Evolutionary conservation across 495 filamentous ascomycete species (phyloP).

Genomic region (Clavariopsis aquatica): DNA sequence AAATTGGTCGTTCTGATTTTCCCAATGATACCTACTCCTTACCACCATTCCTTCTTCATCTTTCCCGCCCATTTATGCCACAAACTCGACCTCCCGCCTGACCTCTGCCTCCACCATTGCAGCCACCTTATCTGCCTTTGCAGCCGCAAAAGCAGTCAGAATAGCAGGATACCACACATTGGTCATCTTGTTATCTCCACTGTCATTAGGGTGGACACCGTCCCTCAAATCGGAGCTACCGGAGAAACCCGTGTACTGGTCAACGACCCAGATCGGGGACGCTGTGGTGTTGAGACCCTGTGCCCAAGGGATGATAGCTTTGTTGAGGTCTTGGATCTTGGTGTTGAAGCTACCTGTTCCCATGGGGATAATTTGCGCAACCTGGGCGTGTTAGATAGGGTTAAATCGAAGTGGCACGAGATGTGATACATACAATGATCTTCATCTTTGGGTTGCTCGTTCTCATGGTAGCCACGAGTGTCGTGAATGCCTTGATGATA

Average conservation of each 20-base stretch:
- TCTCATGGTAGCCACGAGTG: slow-evolving; percentile 51
- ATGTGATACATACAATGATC: slow-evolving; percentile 53
- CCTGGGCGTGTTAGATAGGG: slow-evolving; percentile 39
- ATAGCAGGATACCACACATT: slow-evolving; percentile 51
- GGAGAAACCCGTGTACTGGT: slow-evolving; percentile 52
- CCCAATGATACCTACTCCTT: no score
- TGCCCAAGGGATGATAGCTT: slow-evolving; percentile 53
- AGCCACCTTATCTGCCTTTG: slow-evolving; percentile 11
- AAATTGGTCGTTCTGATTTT: no score
- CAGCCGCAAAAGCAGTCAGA: slow-evolving; percentile 41
- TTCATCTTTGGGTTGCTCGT: slow-evolving; percentile 52
- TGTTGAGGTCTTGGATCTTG: slow-evolving; percentile 50
- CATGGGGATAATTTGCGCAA: slow-evolving; percentile 57
- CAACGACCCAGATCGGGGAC: slow-evolving; percentile 56
- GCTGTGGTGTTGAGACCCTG: slow-evolving; percentile 49
- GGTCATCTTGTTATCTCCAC: slow-evolving; percentile 52
- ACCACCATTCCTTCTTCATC: not conserved
- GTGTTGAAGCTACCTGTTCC: slow-evolving; percentile 44
- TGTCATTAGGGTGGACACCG: slow-evolving; percentile 53
- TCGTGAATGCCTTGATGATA: slow-evolving; percentile 53
- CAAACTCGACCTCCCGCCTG: not conserved
- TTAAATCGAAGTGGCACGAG: no score
- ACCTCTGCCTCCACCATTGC: slow-evolving; percentile 8
- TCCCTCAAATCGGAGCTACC: slow-evolving; percentile 46
- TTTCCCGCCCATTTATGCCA: not conserved